These are phyloP conservation scores for Orychophragmus violaceus DNA, from an alignment of 345 rosid species.

Conservation along the genomic window DNA sequence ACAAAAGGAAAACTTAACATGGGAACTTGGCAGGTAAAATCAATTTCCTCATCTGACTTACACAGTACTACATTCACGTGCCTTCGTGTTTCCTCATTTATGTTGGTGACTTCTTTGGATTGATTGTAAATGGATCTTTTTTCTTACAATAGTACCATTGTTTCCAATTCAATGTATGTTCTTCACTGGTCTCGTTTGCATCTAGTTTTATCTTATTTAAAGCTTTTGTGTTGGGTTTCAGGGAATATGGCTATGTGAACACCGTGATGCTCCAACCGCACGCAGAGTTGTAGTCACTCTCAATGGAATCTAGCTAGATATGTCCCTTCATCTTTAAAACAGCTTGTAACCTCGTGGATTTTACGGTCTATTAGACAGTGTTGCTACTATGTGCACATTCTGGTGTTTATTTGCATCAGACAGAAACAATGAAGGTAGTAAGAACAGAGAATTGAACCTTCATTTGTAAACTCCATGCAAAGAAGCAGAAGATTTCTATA, in stretches of 20 bases:
- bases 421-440: not conserved
- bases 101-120: not conserved
- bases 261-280: conserved; percentile 74
- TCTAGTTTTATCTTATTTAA: not conserved
- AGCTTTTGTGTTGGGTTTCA: conserved; percentile 29
- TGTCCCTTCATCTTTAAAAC: not conserved
- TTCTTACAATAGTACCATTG: not conserved
- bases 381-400: not conserved
- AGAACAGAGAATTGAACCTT: not conserved
- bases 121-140: not conserved
- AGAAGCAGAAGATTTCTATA: not conserved
- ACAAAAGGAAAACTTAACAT: conserved; percentile 77
- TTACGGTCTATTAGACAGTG: conserved; percentile 6
- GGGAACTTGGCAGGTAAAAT: conserved; percentile 93
- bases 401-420: not conserved
- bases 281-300: conserved; percentile 83
- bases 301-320: conserved; percentile 48
- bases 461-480: not conserved
- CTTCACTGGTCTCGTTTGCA: not conserved
- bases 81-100: not conserved
- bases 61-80: not conserved
- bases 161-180: not conserved
- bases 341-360: conserved; percentile 2
- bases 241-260: conserved; percentile 98
- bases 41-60: not conserved